A percentile compares a stretch with the other conserved stretches of the same genome.
Conservation (phyloP, 164 flowering plant genomes). For the Umbilicus rupestris region DNA sequence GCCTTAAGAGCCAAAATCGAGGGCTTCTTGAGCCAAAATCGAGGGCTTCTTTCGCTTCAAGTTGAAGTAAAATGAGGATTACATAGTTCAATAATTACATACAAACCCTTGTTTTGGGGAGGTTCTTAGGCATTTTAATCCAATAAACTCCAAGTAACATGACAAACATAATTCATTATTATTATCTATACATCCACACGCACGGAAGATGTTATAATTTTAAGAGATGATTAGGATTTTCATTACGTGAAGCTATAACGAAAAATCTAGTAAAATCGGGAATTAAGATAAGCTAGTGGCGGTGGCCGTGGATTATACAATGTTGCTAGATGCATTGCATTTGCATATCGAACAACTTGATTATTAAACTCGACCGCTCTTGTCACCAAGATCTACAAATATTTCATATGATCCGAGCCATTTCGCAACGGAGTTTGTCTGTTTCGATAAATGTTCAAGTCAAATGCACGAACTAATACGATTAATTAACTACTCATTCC, state of each 20-base stretch:
- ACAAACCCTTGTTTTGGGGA: constrained; percentile 1
- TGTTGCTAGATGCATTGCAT: not conserved
- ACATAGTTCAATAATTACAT: not conserved
- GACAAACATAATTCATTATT: not conserved
- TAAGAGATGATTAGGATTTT: not conserved
- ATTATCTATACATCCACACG: not conserved
- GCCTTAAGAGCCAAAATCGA: too few species aligned
- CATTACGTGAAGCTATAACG: not conserved
- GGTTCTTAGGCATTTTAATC: not conserved
- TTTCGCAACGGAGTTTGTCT: not conserved
- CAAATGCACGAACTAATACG: not conserved
- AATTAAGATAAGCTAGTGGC: not conserved
- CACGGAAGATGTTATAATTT: not conserved
- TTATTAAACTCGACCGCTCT: not conserved
- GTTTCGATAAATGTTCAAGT: not conserved
- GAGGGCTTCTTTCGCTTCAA: not conserved
- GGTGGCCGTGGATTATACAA: not conserved
- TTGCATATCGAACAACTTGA: not conserved
- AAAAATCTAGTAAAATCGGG: not conserved
- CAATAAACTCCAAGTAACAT: constrained; percentile 1
- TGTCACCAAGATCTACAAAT: constrained; percentile 5
- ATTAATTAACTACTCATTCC: not conserved
- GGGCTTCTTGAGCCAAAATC: too few species aligned
- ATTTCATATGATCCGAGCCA: not conserved
- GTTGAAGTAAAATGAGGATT: not conserved